phyloP scores from a whole-genome alignment of 306 rosid species.

The Vigna nakashimae region DNA sequence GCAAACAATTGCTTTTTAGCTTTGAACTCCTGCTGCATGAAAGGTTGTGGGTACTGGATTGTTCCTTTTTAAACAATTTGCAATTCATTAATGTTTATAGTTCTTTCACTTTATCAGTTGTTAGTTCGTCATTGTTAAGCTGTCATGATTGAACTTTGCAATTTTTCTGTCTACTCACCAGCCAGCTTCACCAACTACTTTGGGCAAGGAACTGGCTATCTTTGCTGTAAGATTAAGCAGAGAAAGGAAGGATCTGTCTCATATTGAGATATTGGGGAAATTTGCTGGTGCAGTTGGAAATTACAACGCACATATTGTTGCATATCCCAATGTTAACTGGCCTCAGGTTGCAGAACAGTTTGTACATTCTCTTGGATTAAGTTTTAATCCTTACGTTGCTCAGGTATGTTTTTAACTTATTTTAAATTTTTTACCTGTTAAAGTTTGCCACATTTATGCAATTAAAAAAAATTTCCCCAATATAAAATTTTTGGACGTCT shows the following conservation, averaged over 20 bases:
- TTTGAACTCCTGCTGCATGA: neutral
- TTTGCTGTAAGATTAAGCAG: constrained; percentile 82
- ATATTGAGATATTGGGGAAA: constrained; percentile 82
- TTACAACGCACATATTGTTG: constrained; percentile 91
- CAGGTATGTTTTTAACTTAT: constrained; percentile 57
- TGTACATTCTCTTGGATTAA: constrained; percentile 75
- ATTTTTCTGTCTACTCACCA: constrained; percentile 40
- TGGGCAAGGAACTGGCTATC: constrained; percentile 97
- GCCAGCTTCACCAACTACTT: constrained; percentile 95
- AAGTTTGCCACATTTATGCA: neutral
- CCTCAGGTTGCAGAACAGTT: constrained; percentile 73
- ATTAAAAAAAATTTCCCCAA: too few species aligned
- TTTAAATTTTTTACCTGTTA: constrained; percentile 8
- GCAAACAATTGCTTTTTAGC: neutral
- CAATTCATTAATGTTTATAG: constrained; percentile 9
- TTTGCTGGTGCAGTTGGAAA: constrained; percentile 98
- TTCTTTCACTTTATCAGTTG: constrained; percentile 16
- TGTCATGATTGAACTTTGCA: constrained; percentile 12
- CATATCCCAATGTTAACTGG: constrained; percentile 83
- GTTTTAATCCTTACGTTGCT: constrained; percentile 82
- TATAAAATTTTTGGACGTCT: constrained; percentile 8
- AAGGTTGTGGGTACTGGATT: constrained; percentile 1
- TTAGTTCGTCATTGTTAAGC: constrained; percentile 5
- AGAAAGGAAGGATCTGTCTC: constrained; percentile 71
- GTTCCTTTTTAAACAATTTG: neutral